Base-by-base conservation (phyloP, 176 grass and related monocot species). In the Pharus latifolius region DNA sequence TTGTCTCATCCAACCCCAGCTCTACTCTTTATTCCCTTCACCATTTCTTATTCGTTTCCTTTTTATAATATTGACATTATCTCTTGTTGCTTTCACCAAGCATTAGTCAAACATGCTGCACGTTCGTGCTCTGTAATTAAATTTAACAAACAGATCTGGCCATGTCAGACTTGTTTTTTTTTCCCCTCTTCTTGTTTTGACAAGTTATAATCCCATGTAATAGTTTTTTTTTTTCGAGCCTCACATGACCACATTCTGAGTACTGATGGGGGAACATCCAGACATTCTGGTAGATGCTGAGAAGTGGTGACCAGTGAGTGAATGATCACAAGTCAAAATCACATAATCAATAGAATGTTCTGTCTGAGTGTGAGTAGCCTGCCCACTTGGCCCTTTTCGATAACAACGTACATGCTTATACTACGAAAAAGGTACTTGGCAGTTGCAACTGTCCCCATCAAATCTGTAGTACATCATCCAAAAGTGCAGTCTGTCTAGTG, bases 271-370 rank as follows among this genome's bases (percentile, higher is more conserved):
- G 2, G 33, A 17, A 13, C 54, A 44, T 72, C 46, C 59, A 66
- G 43, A 68, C 65, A 51, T 68, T 51, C 64, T 49, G 40, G 23
- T 12, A 44, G 0, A 16, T 1, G 8, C 1, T 3, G 55, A 10
- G 73, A 67, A 18, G 74, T 68, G 68, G 75, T 75, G 60, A 41
- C 25, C 44, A 37, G 52, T 2, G 5, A 0, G 78, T 27, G 61
- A 17, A n/a, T 0, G 59, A 24, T 73, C 53, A 67, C 18, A 67
- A 56, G 69, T 5, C 45, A 60, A 31, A 9, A 10, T 37, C 56
- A 24, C 8, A 10, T 31, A 80, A 75, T 85, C 70, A 80, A 85
- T 80, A 10, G 69, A 47, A 72, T 62, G 69, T 69, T 81, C 50
- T n/a, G n/a, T n/a, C n/a, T n/a, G n/a, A n/a, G n/a, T n/a, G n/a